Conservation (phyloP, 352 stramenopile species). For the Pythium dissotocum region DNA sequence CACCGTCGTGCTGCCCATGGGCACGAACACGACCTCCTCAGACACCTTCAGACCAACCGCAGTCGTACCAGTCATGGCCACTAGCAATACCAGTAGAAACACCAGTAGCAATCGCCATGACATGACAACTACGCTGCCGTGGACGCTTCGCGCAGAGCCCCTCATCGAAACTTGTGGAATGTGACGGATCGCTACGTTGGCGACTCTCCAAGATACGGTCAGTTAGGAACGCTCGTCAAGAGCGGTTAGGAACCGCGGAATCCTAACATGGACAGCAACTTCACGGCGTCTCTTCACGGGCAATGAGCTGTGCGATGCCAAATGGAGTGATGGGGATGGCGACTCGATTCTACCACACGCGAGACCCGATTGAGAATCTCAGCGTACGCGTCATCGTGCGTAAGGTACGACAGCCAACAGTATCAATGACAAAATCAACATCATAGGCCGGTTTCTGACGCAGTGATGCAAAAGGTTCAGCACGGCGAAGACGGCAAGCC, state of each 20-base stretch:
- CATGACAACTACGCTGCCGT: background rate
- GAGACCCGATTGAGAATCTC: constrained; percentile 74
- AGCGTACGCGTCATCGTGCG: constrained; percentile 52
- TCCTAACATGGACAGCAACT: too few relatives aligned
- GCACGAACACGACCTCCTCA: constrained; percentile 42
- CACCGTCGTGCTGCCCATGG: constrained; percentile 51
- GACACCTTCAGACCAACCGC: background rate
- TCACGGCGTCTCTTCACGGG: background rate
- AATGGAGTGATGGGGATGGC: constrained; percentile 1
- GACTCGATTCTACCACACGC: constrained; percentile 71
- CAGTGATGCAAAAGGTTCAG: background rate
- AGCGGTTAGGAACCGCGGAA: constrained; percentile 3
- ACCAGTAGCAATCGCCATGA: background rate
- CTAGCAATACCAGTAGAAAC: background rate
- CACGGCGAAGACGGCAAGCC: background rate
- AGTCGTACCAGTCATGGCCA: background rate
- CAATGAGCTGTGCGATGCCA: background rate
- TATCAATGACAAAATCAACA: background rate
- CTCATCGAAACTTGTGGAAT: background rate
- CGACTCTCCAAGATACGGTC: constrained; percentile 22
- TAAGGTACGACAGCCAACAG: constrained; percentile 40
- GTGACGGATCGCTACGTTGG: background rate
- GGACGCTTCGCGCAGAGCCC: background rate
- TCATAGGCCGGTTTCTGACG: background rate
- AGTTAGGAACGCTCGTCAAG: background rate